These are phyloP conservation scores for Neocallimastix lanati DNA, from an alignment of 192 early-diverging fungal species.

Conservation along the genomic window DNA sequence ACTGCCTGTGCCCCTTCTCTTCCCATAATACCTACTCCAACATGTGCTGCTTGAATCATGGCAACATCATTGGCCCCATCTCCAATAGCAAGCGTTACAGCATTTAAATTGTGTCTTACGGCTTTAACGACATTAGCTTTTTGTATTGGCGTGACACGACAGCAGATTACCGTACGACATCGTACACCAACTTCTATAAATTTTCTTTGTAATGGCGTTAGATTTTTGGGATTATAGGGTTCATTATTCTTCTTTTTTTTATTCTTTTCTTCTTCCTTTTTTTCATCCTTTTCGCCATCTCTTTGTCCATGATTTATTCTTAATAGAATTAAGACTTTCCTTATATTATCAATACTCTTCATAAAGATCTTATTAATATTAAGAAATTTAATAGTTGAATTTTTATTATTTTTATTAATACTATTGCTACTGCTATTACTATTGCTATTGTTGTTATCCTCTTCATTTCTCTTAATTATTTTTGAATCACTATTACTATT, in stretches of 20 bases:
- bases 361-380: too few relatives aligned
- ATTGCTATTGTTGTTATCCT: too few relatives aligned
- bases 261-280: too few relatives aligned
- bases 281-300: too few relatives aligned
- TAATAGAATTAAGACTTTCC: too few relatives aligned
- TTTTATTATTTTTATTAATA: too few relatives aligned
- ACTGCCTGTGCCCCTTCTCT: conserved; percentile 40
- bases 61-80: conserved; percentile 45
- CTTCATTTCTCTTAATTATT: too few relatives aligned
- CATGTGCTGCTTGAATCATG: conserved; percentile 29
- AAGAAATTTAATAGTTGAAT: too few relatives aligned
- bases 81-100: conserved; percentile 24
- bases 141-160: conserved; percentile 33
- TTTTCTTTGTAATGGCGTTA: not conserved
- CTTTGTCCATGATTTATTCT: not conserved
- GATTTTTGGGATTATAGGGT: not conserved
- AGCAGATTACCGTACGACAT: conserved; percentile 19
- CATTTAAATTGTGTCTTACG: conserved; percentile 13
- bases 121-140: conserved; percentile 18
- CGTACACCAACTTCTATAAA: not conserved
- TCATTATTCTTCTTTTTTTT: not conserved
- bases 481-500: too few relatives aligned
- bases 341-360: too few relatives aligned
- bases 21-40: conserved; percentile 30
- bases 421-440: too few relatives aligned